Base-by-base conservation (phyloP, 179 eudicot genomes). In the Actinidia polygama region DNA sequence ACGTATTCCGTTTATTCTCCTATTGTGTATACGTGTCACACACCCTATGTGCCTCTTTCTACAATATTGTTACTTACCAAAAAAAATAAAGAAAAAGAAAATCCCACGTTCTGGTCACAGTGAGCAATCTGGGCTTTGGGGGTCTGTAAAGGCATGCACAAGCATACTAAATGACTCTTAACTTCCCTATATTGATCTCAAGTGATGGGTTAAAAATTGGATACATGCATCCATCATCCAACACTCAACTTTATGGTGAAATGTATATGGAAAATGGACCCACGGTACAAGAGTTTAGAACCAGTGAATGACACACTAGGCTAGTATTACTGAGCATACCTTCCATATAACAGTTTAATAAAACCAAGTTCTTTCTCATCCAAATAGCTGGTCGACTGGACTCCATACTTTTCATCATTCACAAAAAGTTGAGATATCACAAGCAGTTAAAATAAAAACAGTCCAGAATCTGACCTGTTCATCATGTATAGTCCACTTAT, bases 401-500 rank as follows among this genome's bases (percentile, higher is more conserved):
- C 57, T 49, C 80, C 62, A 81, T 82, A 58, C 18, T 79, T 50
- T 46, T 54, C 77, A 83, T 74, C 86, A 69, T 40, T 55, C 53
- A 47, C 15, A 3, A 44, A 46, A 54, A 53, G 30, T 10, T 11
- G n/a, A 26, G 62, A 81, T 66, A 50, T 75, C 54, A 26, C 23
- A 77, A 72, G 57, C 73, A 74, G 49, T 68, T 64, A 78, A 36
- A 72, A 68, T 5, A 73, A 18, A 55, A 64, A 74, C 21, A 44
- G 69, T 81, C 30, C 47, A 46, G 49, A 62, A 73, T 64, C 88
- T 83, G 64, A 90, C 94, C 88, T 91, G 77, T 78, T 93, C 89
- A 84, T 92, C 86, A 81, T 88, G 93, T 82, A 90, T 85, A 77
- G 87, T 87, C 98, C 98, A 94, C 83, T 88, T 84, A 86, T 89